These are phyloP conservation scores for Arthrobotrys iridis DNA, from an alignment of 2,329 filamentous ascomycete species.

Conservation along the genomic window DNA sequence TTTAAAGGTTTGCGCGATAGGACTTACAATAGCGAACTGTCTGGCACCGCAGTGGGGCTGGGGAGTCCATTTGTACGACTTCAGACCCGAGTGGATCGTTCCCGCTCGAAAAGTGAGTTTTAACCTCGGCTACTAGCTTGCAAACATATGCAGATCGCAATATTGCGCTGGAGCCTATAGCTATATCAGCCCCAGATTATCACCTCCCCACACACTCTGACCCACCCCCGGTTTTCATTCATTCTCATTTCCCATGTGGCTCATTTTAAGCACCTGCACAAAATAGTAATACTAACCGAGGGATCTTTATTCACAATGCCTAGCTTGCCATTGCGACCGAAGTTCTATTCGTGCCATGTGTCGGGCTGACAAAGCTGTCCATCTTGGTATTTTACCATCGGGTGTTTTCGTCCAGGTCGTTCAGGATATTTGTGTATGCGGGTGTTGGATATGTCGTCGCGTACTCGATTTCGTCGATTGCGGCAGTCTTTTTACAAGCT, in stretches of 20 bases:
- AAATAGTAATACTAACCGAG: constrained; percentile 20
- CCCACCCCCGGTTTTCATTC: constrained; percentile 6
- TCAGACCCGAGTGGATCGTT: constrained; percentile 45
- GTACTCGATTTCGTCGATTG: constrained; percentile 22
- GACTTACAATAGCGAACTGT: constrained; percentile 41
- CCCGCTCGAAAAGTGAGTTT: constrained; percentile 51
- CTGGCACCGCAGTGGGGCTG: constrained; percentile 50
- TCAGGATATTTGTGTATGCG: constrained; percentile 44
- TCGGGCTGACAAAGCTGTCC: constrained; percentile 62
- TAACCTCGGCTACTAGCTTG: constrained; percentile 37
- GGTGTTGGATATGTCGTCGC: constrained; percentile 29
- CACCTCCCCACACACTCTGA: constrained; percentile 10
- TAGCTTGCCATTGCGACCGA: constrained; percentile 63
- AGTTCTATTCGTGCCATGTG: constrained; percentile 62
- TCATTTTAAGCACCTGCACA: neutral
- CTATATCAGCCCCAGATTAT: constrained; percentile 28
- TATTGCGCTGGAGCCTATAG: too few species aligned
- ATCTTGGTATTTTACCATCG: constrained; percentile 63
- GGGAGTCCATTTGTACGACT: constrained; percentile 52
- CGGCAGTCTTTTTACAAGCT: constrained; percentile 31
- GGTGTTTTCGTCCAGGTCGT: constrained; percentile 57
- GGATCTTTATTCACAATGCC: neutral
- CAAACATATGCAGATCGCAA: neutral
- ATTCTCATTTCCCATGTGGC: neutral
- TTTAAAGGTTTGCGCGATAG: constrained; percentile 34